A percentile compares a stretch with the other conserved stretches of the same genome.
Evolutionary conservation across 805 yeast genomes (phyloP).

Genomic region (Yarrowia yakushimensis): DNA sequence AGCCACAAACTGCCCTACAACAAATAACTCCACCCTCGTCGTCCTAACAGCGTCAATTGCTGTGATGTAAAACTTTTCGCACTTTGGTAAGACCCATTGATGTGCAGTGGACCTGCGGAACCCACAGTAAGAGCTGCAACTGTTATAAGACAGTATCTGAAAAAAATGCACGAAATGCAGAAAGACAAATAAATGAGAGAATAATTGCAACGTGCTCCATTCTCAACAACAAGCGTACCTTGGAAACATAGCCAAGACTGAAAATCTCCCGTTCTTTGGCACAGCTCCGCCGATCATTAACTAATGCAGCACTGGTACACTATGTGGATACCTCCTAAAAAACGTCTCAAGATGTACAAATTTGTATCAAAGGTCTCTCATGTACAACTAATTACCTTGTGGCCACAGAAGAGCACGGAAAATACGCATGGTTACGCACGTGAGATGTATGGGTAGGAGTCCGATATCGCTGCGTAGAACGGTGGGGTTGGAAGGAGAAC

Average conservation of each 20-base stretch:
- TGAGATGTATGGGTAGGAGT: neutral
- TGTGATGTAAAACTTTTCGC: neutral
- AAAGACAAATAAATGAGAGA: neutral
- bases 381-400: no score
- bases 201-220: neutral
- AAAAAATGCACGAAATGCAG: neutral
- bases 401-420: neutral
- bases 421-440: slow-evolving; percentile 2
- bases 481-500: neutral
- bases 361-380: no score
- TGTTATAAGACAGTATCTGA: neutral
- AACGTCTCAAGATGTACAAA: neutral
- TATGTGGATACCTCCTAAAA: neutral
- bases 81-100: neutral
- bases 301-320: neutral
- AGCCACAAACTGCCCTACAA: no score
- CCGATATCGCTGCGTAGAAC: slow-evolving; percentile 1
- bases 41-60: neutral
- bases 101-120: neutral
- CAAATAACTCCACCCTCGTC: no score
- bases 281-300: no score
- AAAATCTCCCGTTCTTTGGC: no score
- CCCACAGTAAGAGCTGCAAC: neutral
- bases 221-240: no score
- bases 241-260: no score